Conservation (phyloP, 495 filamentous ascomycete species). For the Trichoderma reesei region DNA sequence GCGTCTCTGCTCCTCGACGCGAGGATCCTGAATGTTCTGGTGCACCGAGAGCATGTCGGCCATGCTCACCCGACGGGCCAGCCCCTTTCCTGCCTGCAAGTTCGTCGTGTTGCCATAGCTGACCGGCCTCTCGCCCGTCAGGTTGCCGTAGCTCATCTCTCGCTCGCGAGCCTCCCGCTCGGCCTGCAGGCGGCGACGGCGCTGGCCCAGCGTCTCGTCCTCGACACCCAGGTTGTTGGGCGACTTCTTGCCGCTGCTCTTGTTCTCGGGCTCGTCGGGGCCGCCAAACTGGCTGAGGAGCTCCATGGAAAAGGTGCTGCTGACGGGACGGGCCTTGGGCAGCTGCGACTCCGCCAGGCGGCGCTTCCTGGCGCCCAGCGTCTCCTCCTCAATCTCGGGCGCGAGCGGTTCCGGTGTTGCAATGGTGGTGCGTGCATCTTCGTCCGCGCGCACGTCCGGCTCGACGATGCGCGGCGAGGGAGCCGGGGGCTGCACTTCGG, state of each 20-base stretch:
- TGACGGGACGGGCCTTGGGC: slow-evolving; percentile 48
- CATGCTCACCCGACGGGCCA: slow-evolving; percentile 51
- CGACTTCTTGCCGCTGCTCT: slow-evolving; percentile 14
- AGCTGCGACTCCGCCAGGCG: slow-evolving; percentile 52
- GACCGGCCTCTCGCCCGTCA: slow-evolving; percentile 17
- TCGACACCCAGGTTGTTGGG: slow-evolving; percentile 24
- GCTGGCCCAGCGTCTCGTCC: slow-evolving; percentile 85
- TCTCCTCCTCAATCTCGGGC: slow-evolving; percentile 61
- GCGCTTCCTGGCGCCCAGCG: slow-evolving; percentile 61
- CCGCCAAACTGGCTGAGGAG: slow-evolving; percentile 63
- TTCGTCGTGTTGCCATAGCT: slow-evolving; percentile 17
- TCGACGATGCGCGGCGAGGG: slow-evolving; percentile 6
- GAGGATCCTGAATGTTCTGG: slow-evolving; percentile 28
- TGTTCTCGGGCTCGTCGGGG: slow-evolving; percentile 24
- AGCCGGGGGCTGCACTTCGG: slow-evolving; percentile 12
- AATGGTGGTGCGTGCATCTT: neutral
- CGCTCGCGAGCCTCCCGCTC: slow-evolving; percentile 50
- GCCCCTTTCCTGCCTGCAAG: slow-evolving; percentile 15
- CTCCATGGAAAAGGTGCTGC: slow-evolving; percentile 69
- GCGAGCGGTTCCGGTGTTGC: neutral
- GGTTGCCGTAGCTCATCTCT: slow-evolving; percentile 29
- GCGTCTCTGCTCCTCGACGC: slow-evolving; percentile 25
- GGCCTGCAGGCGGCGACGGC: slow-evolving; percentile 67
- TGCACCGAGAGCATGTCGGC: slow-evolving; percentile 51
- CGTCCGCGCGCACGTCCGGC: neutral